Evolutionary conservation across 2,329 filamentous ascomycete species (phyloP).

Genomic region (Pseudocercospora crystallina): DNA sequence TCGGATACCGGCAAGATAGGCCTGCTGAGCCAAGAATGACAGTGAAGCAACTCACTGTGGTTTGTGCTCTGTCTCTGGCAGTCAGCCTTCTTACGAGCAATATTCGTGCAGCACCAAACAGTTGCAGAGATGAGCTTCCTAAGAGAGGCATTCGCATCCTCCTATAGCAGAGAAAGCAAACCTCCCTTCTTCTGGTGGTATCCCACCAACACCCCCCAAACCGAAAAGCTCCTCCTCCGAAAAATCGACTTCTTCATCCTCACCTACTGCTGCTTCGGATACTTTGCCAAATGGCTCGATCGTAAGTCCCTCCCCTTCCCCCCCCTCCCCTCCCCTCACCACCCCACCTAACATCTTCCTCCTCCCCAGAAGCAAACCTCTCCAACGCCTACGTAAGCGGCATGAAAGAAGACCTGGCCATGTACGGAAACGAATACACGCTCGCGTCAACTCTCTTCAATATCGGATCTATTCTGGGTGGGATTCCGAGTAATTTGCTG

Average conservation of each 20-base stretch:
- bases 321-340: too few relatives aligned
- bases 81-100: too few relatives aligned
- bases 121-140: slow-evolving; percentile 10
- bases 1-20: too few relatives aligned
- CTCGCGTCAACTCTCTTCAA: slow-evolving; percentile 16
- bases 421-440: slow-evolving; percentile 41
- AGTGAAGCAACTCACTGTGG: too few relatives aligned
- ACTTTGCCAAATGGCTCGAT: slow-evolving; percentile 21
- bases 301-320: slow-evolving; percentile 1
- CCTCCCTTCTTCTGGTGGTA: slow-evolving; percentile 24
- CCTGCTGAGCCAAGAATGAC: too few relatives aligned
- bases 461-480: slow-evolving; percentile 39
- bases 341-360: too few relatives aligned
- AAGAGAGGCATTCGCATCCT: slow-evolving; percentile 14
- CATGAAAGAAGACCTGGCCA: slow-evolving; percentile 44
- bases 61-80: too few relatives aligned
- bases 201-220: slow-evolving; percentile 11
- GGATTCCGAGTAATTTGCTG: slow-evolving; percentile 39
- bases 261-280: slow-evolving; percentile 19
- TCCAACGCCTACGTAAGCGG: slow-evolving; percentile 46
- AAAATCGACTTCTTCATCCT: slow-evolving; percentile 25
- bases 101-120: too few relatives aligned
- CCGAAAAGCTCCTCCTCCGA: slow-evolving; percentile 19
- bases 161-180: slow-evolving; percentile 12
- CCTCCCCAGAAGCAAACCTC: slow-evolving; percentile 39